Conservation (phyloP, 164 flowering plant species). For the Vitis vinifera region DNA sequence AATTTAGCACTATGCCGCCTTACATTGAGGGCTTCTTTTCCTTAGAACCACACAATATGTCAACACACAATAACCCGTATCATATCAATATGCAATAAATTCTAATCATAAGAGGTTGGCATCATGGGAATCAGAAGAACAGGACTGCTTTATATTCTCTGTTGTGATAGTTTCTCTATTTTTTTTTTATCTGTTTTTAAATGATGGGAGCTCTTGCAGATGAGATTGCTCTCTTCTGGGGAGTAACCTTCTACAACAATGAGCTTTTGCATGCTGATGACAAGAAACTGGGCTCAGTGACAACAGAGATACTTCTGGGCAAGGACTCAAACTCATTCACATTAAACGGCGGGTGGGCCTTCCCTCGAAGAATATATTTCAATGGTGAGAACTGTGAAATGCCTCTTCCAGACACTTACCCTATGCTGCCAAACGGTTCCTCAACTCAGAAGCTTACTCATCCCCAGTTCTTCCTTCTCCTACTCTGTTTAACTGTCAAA, state of each 20-base stretch:
- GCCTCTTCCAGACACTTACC: constrained; percentile 60
- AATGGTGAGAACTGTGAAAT: constrained; percentile 64
- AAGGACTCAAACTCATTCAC: constrained; percentile 50
- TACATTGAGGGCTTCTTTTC: no score
- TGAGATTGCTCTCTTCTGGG: constrained; percentile 64
- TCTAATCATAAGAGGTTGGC: no score
- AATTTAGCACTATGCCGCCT: no score
- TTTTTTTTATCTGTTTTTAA: background rate
- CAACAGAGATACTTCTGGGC: constrained; percentile 48
- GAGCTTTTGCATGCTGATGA: constrained; percentile 36
- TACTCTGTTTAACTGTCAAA: constrained; percentile 4
- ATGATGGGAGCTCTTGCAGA: constrained; percentile 30
- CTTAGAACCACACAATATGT: no score
- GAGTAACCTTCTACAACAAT: constrained; percentile 33
- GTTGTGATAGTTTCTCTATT: background rate
- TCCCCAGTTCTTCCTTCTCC: constrained; percentile 16
- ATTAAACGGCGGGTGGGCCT: constrained; percentile 56
- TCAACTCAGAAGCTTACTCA: constrained; percentile 9
- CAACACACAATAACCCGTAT: no score
- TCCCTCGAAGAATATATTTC: constrained; percentile 60
- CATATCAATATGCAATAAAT: no score
- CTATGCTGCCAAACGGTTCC: constrained; percentile 50
- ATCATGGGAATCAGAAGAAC: no score
- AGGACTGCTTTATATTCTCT: background rate
- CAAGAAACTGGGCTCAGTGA: constrained; percentile 38